Base-by-base conservation (phyloP, 1,139 yeast genomes). In the Blastobotrys buckinghamii region DNA sequence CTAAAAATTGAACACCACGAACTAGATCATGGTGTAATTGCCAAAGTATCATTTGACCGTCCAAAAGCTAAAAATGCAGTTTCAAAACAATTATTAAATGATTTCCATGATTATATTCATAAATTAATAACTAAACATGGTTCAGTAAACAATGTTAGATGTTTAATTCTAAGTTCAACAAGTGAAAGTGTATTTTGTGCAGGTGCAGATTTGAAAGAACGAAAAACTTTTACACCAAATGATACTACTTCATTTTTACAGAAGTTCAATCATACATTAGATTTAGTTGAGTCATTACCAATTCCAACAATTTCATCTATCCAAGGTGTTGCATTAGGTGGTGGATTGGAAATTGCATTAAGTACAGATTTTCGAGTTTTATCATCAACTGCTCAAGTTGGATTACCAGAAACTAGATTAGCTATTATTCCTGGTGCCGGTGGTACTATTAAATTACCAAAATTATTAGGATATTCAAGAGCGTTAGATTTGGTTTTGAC, bases 201-300 rank as follows among this genome's bases (percentile, higher is more conserved):
- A 1, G 68, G 68, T 2, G 68, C 68, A 1, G 68, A 65, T 50
- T 58, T 65, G 32, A 64, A 64, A 50, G 68, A 65, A 45, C 62
- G 68, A 39, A 57, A 59, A 48, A 56, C 64, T 4, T 63, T 65
- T 40, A 57, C 65, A 2, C 55, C 57, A 4, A 50, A 49, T 9
- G 65, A 65, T 42, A 65, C 68, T 2, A 51, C 59, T 12, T 50
- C 49, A 19, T 65, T 65, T 44, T 55, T 65, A 19, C 51, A 54
- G 37, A 58, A 61, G 42, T 58, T 63, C 39, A 65, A 65, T 44
- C 42, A 50, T 44, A 60, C 66, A 1, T 53, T 65, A 30, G 56
- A 55, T 30, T 47, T 55, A 35, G 51, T 65, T 26, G 60, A 61
- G 39, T 39, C 42, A 13, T 59, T 64, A 42, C 53, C 52, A n/a